A percentile compares a stretch with the other conserved stretches of the same genome.
Evolutionary conservation across 179 eudicot species (phyloP).

Genomic region (Beta macrorhiza): DNA sequence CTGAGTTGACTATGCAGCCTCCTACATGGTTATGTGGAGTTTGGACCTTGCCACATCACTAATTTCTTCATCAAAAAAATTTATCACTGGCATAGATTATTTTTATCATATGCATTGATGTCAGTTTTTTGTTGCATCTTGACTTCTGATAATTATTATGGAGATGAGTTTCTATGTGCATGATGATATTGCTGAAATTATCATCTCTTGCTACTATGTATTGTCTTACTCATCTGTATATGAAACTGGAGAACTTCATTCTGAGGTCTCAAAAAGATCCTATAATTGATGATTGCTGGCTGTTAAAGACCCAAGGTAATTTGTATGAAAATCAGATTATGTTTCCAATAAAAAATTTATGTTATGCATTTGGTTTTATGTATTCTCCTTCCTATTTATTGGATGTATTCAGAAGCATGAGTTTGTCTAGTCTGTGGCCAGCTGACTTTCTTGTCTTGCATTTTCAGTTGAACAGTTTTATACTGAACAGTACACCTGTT

Average conservation of each 20-base stretch:
- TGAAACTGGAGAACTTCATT: neutral
- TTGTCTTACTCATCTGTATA: neutral
- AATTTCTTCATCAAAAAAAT: too few species aligned
- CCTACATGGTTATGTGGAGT: too few species aligned
- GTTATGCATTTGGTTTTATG: neutral
- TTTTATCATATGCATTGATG: too few species aligned
- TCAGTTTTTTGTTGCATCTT: too few species aligned
- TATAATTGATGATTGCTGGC: neutral
- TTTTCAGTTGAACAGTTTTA: conserved; percentile 74
- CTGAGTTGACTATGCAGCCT: too few species aligned
- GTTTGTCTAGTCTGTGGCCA: neutral
- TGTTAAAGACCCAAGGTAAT: neutral
- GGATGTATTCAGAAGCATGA: neutral
- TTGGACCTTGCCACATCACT: too few species aligned
- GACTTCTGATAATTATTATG: neutral
- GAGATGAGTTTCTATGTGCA: neutral
- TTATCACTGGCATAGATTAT: too few species aligned
- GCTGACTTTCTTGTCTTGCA: conserved; percentile 2
- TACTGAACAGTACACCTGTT: conserved; percentile 74
- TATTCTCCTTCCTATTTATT: neutral
- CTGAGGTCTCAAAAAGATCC: neutral
- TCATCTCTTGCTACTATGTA: too few species aligned
- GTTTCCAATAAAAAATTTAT: neutral
- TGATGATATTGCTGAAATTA: too few species aligned
- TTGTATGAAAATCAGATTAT: neutral